Base-by-base conservation (phyloP, 371 early-diverging fungal species). In the Mortierella sp. region DNA sequence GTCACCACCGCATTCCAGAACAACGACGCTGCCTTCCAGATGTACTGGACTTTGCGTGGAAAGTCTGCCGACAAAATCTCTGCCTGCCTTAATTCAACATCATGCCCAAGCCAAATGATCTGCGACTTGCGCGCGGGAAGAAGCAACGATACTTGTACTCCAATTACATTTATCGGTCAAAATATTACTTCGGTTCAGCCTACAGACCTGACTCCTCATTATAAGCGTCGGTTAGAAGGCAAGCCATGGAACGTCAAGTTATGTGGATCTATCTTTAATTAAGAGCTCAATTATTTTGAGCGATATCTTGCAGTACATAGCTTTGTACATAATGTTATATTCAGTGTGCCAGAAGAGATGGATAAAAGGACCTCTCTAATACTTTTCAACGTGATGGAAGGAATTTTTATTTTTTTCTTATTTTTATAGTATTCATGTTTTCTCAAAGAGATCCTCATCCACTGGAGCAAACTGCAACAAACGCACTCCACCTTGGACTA, bases 91-190 rank as follows among this genome's bases (percentile, higher is more conserved):
- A 60, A 63, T 8, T 78, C 16, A 86, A 38, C 72, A 7, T 76
- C 72, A 0, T 90, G 89, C 63, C 72, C 68, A 28, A 53, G 69
- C 19, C 84, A 84, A 36, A 76, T 80, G 4, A 84, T 90, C n/a
- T 90, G 89, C 67, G 76, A 71, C 58, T 78, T 90, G 19, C 84
- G 89, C 19, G 87, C 89, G 0, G 89, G 88, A 16, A 88, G 86
- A 61, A 85, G 88, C 48, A 59, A 65, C 0, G 72, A 77, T 19
- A 48, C 73, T 40, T 77, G 77, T 66, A 52, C 69, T 21, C 57
- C 57, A 32, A 58, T 60, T 24, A 19, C 47, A 24, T 32, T 53
- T 15, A 16, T 32, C 7, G 55, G 24, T 48, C 1, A 15, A 48
- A 16, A 6, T 6, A 43, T 43, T 43, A 6, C 15, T 6, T 19